Evolutionary conservation across 106 monocot species (phyloP), one percentile per base, ranked within the genome.

Genomic region (Xerophyta viscosa): DNA sequence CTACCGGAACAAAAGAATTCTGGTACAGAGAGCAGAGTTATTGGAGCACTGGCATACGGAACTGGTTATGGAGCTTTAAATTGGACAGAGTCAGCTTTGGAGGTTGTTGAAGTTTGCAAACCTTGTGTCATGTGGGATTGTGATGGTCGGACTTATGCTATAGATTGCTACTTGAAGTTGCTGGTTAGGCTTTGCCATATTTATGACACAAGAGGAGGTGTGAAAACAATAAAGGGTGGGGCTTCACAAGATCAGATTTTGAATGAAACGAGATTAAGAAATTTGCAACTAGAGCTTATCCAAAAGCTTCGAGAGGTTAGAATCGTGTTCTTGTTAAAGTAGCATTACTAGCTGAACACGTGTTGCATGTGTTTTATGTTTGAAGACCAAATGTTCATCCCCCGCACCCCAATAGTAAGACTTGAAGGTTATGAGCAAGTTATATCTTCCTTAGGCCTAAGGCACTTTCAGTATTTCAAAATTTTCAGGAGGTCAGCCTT

Each of bases 81-180:
- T 69, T 96, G 96, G 96, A 96, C 89, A 25, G 96, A 96, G 18
- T 73, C 89, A 27, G 89, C 96, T 19, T 61, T 96, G 52, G 96
- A 96, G 52, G 96, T 96, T 20, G 84, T 96, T 41, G 96, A 96
- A 72, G 85, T 96, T 56, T 96, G 96, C 49, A 73, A 75, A 53
- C 88, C 89, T 65, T 96, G 96, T 74, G 79, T 96, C 63, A 77
- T 82, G 52, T 96, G 96, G 96, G 85, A 85, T 27, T 96, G 96
- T 79, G 78, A 89, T 81, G 96, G 89, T 20, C 54, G 96, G 24
- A 89, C 89, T 22, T 96, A 96, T 79, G 96, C 89, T 41, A 82
- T 96, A 51, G 96, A 96, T 60, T 96, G 96, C 52, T 96, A 96
- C 56, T 62, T 96, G 41, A 96, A 96, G 70, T 85, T 96, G 72